Evolutionary conservation across 768 basidiomycete genomes (phyloP), one percentile per base, ranked within the genome.

Genomic region (Udeniomyces megalosporus): DNA sequence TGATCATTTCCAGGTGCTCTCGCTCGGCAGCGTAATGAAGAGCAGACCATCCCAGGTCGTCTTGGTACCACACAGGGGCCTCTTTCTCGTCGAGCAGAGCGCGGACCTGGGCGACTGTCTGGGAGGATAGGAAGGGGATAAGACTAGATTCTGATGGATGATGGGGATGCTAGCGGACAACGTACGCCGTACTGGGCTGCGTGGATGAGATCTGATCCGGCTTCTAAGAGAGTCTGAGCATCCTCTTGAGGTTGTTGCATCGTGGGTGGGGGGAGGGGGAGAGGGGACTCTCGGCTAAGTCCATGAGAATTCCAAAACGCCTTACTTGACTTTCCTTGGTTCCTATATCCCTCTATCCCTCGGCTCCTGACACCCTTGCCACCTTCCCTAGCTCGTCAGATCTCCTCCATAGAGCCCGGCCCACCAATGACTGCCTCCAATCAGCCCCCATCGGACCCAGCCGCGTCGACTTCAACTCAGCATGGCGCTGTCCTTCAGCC

Each of bases 1-100:
- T 78, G 12, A 85, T 78, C 17, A 93, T 75, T n/a, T 78, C 76
- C 2, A 78, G 70, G 67, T 85, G 81, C 68, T 84, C 82, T 50
- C 79, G 72, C 67, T 85, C 89, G 6, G 70, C 67, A 0, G 68
- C 63, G 31, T 65, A 65, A 51, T 65, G 63, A 17, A 65, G 50
- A 1, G 63, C 63, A 0, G 63, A 49, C 63, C 63, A 65, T 2
- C 63, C 63, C 22, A 65, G 50, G 35, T 65, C 58, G 52, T 65
- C 63, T 31, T 60, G 58, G 46, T 59, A 65, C 63, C 63, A 65
- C 14, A 50, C 63, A 6, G 63, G 63, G 6, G 63, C 63, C 14
- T 64, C 56, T n/a, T 59, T 29, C 47, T 59, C 57, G 56, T 59
- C 60, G 32, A 65, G 52, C 12, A 65, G 58, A 6, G 44, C 28